Evolutionary conservation across 2,329 filamentous ascomycete genomes (phyloP).

Genomic region (Fusarium coicis): DNA sequence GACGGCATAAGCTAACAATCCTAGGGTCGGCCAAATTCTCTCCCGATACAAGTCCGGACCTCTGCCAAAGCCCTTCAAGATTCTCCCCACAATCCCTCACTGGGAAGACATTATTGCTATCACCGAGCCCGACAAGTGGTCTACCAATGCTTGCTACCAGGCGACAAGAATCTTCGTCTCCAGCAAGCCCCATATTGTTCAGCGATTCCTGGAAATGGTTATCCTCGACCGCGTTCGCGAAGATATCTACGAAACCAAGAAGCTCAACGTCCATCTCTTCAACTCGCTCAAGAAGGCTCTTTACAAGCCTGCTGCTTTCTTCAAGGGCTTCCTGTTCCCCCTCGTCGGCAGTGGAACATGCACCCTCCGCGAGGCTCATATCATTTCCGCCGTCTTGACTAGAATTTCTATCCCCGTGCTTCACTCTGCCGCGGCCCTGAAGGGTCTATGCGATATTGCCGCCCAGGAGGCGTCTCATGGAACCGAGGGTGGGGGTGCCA

Average conservation of each 20-base stretch:
- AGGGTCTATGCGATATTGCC: slow-evolving; percentile 92
- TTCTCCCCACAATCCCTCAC: slow-evolving; percentile 87
- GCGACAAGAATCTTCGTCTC: slow-evolving; percentile 94
- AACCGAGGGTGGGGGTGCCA: slow-evolving; percentile 87
- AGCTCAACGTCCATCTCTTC: slow-evolving; percentile 95
- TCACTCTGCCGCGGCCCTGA: slow-evolving; percentile 90
- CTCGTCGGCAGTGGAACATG: slow-evolving; percentile 87
- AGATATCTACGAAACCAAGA: slow-evolving; percentile 93
- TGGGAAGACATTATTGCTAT: slow-evolving; percentile 90
- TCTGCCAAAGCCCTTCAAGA: slow-evolving; percentile 97
- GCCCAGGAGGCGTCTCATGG: slow-evolving; percentile 87
- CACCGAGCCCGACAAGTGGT: slow-evolving; percentile 80
- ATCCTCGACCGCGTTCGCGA: slow-evolving; percentile 91
- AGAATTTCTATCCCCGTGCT: slow-evolving; percentile 89
- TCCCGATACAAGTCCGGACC: slow-evolving; percentile 96
- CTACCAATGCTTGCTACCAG: slow-evolving; percentile 83
- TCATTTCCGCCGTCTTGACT: slow-evolving; percentile 86
- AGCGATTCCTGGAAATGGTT: slow-evolving; percentile 87
- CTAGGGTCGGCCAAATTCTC: slow-evolving; percentile 84
- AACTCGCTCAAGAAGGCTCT: slow-evolving; percentile 89
- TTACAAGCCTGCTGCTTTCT: slow-evolving; percentile 95
- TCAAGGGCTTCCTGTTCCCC: slow-evolving; percentile 95
- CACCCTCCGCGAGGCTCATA: slow-evolving; percentile 90
- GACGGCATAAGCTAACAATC: slow-evolving; percentile 17
- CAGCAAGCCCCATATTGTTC: slow-evolving; percentile 80